These are phyloP conservation scores for Aspergillus transmontanensis DNA, from an alignment of 2,329 filamentous ascomycete species.

Conservation along the genomic window DNA sequence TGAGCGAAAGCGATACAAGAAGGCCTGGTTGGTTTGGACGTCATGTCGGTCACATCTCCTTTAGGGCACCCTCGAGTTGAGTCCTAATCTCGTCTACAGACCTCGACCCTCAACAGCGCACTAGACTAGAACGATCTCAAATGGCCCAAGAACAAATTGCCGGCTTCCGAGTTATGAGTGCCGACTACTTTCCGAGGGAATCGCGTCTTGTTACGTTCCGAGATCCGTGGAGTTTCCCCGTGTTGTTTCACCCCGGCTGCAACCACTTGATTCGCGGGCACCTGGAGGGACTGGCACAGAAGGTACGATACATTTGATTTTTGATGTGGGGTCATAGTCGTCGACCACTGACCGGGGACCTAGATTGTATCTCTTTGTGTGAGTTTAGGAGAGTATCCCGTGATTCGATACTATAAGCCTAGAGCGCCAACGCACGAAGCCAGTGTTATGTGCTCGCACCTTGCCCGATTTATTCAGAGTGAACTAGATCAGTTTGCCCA, in stretches of 20 bases:
- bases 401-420: conserved; percentile 87
- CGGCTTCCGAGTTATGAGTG: conserved; percentile 78
- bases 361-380: conserved; percentile 87
- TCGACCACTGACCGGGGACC: conserved; percentile 14
- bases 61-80: conserved; percentile 9
- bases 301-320: conserved; percentile 57
- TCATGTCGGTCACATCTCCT: conserved; percentile 51
- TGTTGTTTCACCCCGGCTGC: conserved; percentile 87
- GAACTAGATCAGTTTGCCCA: conserved; percentile 88
- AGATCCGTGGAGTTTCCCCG: conserved; percentile 94
- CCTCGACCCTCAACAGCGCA: conserved; percentile 69
- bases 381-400: conserved; percentile 88
- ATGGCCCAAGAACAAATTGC: conserved; percentile 72
- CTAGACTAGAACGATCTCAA: conserved; percentile 72
- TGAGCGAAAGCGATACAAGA: conserved; percentile 78
- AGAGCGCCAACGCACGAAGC: conserved; percentile 78
- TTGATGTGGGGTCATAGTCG: background rate
- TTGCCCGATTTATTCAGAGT: conserved; percentile 88
- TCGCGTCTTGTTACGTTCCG: conserved; percentile 88
- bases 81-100: conserved; percentile 48
- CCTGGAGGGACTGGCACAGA: conserved; percentile 83
- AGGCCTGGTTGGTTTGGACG: conserved; percentile 83
- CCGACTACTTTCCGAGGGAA: conserved; percentile 89
- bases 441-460: conserved; percentile 79
- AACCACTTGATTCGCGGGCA: conserved; percentile 81